Conservation (phyloP, 176 grass and related monocot species). For the Carex parvula region DNA sequence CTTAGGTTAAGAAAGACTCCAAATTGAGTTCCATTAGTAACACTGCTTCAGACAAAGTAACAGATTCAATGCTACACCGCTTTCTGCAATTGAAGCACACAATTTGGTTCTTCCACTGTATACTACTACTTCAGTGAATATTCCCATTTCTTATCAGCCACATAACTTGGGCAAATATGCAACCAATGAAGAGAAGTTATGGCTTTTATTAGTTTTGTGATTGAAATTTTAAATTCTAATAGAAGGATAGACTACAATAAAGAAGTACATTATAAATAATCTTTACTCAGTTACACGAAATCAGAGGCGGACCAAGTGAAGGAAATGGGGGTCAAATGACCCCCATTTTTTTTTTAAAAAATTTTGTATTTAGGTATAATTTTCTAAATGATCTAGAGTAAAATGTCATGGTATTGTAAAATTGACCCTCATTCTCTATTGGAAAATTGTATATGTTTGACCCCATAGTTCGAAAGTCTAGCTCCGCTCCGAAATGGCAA, state of each 20-base stretch:
- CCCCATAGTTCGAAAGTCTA: too few relatives aligned
- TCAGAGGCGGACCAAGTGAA: too few relatives aligned
- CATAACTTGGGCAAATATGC: not conserved
- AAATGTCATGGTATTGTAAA: too few relatives aligned
- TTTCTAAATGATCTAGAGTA: too few relatives aligned
- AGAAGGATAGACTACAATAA: not conserved
- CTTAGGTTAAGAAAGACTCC: not conserved
- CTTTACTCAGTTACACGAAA: not conserved
- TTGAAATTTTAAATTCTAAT: not conserved
- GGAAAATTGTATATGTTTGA: too few relatives aligned
- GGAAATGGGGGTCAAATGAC: too few relatives aligned
- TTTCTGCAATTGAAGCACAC: not conserved
- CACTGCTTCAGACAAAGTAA: not conserved
- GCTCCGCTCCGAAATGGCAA: not conserved
- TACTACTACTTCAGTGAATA: not conserved
- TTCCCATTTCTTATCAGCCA: not conserved
- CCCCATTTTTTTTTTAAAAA: too few relatives aligned
- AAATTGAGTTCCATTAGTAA: not conserved
- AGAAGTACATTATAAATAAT: not conserved
- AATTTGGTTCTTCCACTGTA: not conserved
- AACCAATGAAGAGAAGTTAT: not conserved
- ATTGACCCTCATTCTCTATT: too few relatives aligned
- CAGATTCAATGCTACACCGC: not conserved
- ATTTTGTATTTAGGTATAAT: too few relatives aligned
- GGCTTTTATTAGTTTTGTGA: not conserved